A percentile compares a stretch with the other conserved stretches of the same genome.
Conservation (phyloP, 2,329 filamentous ascomycete genomes). For the Helotiales sp. region DNA sequence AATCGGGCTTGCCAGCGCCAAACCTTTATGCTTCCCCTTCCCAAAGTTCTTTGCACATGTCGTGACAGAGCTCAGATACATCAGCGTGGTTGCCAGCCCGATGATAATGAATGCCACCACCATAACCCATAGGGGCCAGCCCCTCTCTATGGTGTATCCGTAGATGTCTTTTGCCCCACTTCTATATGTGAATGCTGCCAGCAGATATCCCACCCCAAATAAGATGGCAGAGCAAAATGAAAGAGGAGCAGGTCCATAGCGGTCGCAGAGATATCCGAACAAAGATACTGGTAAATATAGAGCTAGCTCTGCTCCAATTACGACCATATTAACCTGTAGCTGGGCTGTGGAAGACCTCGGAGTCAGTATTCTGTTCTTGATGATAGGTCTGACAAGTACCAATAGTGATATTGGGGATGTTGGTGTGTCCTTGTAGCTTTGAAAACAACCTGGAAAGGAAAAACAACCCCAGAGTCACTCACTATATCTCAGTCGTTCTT, state of each 20-base stretch:
- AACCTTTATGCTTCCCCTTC: slow-evolving; percentile 78
- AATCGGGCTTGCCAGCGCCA: slow-evolving; percentile 88
- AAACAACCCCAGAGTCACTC: no score
- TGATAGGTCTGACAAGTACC: no score
- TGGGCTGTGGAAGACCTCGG: no score
- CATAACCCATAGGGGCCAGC: slow-evolving; percentile 80
- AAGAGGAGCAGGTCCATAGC: slow-evolving; percentile 76
- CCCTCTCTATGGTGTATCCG: slow-evolving; percentile 45
- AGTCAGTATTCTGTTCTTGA: no score
- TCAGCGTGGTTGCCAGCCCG: slow-evolving; percentile 79
- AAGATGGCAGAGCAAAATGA: slow-evolving; percentile 70
- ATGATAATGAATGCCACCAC: slow-evolving; percentile 80
- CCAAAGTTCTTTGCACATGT: slow-evolving; percentile 99
- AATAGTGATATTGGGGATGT: no score
- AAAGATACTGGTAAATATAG: slow-evolving; percentile 91
- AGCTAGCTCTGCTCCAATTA: slow-evolving; percentile 81
- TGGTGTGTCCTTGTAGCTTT: no score
- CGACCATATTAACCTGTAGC: slow-evolving; percentile 86
- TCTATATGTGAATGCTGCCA: slow-evolving; percentile 78
- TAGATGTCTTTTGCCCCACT: slow-evolving; percentile 48
- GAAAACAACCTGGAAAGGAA: no score
- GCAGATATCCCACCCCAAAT: slow-evolving; percentile 78
- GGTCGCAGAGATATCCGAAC: slow-evolving; percentile 90
- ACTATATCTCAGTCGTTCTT: slow-evolving; percentile 82
- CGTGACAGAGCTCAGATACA: slow-evolving; percentile 90